Base-by-base conservation (phyloP, 2,329 filamentous ascomycete genomes). In the Acrodontium crateriforme region DNA sequence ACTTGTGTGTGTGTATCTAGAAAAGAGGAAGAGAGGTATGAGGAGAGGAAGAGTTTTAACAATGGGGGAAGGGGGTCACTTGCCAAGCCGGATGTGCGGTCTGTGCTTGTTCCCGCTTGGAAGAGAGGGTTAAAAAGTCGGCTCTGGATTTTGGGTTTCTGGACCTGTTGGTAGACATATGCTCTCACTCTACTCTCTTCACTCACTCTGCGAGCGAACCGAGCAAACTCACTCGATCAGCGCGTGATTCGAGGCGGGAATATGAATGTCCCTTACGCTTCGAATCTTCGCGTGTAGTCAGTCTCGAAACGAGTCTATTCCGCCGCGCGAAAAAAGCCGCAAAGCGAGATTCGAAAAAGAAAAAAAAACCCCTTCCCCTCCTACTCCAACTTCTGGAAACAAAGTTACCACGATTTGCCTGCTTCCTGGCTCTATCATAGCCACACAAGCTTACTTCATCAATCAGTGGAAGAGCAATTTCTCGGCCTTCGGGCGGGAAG, bases 331-430 rank as follows among this genome's bases (percentile, higher is more conserved):
- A 16, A 9, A 6, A 10, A 4, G 16, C 27, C 4, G 27, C 11
- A 4, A 18, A 13, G 14, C 18, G 27, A 22, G 27, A 28, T 12
- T 26, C 24, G 5, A 8, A 21, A 11, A 13, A 25, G 18, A 18
- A 16, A 34, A n/a, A 18, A 18, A 25, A 37, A n/a, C n/a, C n/a
- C n/a, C n/a, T n/a, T n/a, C n/a, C n/a, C n/a, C n/a, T n/a, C n/a
- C n/a, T n/a, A n/a, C n/a, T n/a, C n/a, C n/a, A n/a, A n/a, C n/a
- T n/a, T n/a, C n/a, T n/a, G n/a, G n/a, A n/a, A n/a, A n/a, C n/a
- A n/a, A n/a, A n/a, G n/a, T n/a, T 25, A 34, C 60, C 60, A 63
- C 60, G 57, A 53, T 57, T 60, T 63, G 59, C 58, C 59, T 63
- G 59, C 60, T 58, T 52, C 55, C 47, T 52, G 58, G 53, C 52